These are phyloP conservation scores for Phaeosphaeria sp. DNA, from an alignment of 2,329 filamentous ascomycete species.

Conservation along the genomic window DNA sequence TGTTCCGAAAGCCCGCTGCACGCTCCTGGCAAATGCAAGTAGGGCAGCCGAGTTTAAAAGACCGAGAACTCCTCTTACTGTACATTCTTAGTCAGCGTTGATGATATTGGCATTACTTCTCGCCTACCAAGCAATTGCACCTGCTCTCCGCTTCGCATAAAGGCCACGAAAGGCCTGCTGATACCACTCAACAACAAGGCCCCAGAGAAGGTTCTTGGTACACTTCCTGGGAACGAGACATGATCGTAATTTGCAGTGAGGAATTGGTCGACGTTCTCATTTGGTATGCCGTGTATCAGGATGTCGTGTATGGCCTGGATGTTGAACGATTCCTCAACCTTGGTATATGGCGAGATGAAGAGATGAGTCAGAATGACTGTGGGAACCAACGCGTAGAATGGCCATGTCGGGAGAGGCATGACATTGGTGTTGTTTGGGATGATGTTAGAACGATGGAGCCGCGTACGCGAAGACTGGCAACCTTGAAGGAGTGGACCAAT, in stretches of 20 bases:
- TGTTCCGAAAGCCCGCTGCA: constrained; percentile 72
- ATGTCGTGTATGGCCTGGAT: constrained; percentile 94
- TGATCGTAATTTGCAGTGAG: constrained; percentile 80
- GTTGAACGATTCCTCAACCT: constrained; percentile 99
- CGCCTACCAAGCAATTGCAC: constrained; percentile 62
- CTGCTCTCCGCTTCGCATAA: constrained; percentile 64
- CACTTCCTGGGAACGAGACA: constrained; percentile 85
- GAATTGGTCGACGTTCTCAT: constrained; percentile 58
- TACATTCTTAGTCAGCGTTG: constrained; percentile 2
- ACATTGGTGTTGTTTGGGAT: background rate
- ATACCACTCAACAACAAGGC: constrained; percentile 76
- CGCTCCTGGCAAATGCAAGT: constrained; percentile 66
- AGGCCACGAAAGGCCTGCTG: constrained; percentile 68
- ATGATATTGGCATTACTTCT: background rate
- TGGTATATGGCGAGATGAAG: constrained; percentile 82
- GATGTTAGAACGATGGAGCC: constrained; percentile 1
- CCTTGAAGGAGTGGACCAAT: constrained; percentile 15
- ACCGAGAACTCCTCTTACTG: constrained; percentile 79
- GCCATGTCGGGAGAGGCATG: constrained; percentile 33
- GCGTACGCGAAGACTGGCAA: background rate
- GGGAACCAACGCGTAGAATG: constrained; percentile 41
- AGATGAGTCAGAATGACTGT: constrained; percentile 67
- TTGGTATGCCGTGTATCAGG: constrained; percentile 77
- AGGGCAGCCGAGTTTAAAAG: constrained; percentile 75
- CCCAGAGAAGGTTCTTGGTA: constrained; percentile 89